Evolutionary conservation across 257 asterid species (phyloP).

Genomic region (Penstemon barbatus): DNA sequence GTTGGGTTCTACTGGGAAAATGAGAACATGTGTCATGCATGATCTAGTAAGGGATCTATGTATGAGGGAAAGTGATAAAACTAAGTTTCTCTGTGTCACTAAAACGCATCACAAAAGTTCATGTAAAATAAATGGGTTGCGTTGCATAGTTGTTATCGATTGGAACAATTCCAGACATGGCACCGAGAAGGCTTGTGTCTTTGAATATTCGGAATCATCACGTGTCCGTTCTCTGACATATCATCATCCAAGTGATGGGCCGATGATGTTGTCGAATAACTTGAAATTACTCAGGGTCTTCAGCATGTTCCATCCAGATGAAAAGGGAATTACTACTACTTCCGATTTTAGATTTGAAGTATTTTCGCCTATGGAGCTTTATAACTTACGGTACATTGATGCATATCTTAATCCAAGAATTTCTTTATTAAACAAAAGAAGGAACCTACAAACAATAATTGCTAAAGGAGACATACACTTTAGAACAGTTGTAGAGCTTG

Average conservation of each 20-base stretch:
- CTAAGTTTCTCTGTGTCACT: not conserved
- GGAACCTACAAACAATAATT: constrained; percentile 23
- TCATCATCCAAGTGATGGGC: not conserved
- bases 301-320: not conserved
- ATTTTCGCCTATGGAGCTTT: not conserved
- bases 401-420: not conserved
- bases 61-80: not conserved
- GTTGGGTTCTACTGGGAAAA: not conserved
- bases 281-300: not conserved
- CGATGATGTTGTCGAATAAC: not conserved
- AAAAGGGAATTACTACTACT: not conserved
- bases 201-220: not conserved
- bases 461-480: too few species aligned
- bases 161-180: not conserved
- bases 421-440: too few species aligned
- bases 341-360: not conserved
- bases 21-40: constrained; percentile 12
- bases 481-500: not conserved
- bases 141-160: not conserved
- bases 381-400: constrained; percentile 19
- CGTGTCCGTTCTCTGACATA: not conserved
- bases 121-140: not conserved
- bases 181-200: not conserved
- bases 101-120: not conserved
- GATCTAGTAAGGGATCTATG: constrained; percentile 24